A percentile compares a stretch with the other conserved stretches of the same genome.
These are phyloP conservation scores for Trichoderma brevicompactum DNA, from an alignment of 2,329 filamentous ascomycete species.

Conservation along the genomic window DNA sequence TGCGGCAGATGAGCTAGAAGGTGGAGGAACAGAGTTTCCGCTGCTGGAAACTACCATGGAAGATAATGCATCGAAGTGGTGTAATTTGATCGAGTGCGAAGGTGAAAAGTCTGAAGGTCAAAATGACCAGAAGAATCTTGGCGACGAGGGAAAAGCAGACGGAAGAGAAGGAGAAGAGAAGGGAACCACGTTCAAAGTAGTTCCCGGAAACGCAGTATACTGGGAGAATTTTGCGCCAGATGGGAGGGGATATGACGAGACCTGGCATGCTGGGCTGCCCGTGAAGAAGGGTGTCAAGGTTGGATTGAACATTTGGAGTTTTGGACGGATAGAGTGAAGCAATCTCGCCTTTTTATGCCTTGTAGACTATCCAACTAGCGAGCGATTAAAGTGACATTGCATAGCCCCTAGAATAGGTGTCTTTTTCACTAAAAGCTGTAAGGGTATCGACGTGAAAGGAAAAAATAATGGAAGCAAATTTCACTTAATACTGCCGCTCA, in stretches of 20 bases:
- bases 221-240: constrained; percentile 62
- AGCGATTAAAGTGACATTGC: background rate
- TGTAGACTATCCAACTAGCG: background rate
- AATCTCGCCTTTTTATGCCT: background rate
- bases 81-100: constrained; percentile 54
- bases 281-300: constrained; percentile 57
- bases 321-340: constrained; percentile 40
- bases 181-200: constrained; percentile 53
- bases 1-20: constrained; percentile 43
- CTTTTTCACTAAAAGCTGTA: background rate
- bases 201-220: constrained; percentile 59
- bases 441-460: background rate
- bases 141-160: constrained; percentile 5
- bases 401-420: background rate
- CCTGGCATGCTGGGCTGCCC: constrained; percentile 59
- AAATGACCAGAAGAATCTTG: constrained; percentile 22
- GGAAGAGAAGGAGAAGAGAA: constrained; percentile 22
- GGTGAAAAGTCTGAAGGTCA: background rate
- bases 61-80: constrained; percentile 47
- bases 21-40: constrained; percentile 58
- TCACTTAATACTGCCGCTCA: background rate
- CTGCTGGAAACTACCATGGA: constrained; percentile 40
- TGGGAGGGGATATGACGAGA: constrained; percentile 56
- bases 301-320: constrained; percentile 63
- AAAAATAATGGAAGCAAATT: background rate